Evolutionary conservation across 208 protist species (phyloP).

Genomic region (Acanthamoeba sp.): DNA sequence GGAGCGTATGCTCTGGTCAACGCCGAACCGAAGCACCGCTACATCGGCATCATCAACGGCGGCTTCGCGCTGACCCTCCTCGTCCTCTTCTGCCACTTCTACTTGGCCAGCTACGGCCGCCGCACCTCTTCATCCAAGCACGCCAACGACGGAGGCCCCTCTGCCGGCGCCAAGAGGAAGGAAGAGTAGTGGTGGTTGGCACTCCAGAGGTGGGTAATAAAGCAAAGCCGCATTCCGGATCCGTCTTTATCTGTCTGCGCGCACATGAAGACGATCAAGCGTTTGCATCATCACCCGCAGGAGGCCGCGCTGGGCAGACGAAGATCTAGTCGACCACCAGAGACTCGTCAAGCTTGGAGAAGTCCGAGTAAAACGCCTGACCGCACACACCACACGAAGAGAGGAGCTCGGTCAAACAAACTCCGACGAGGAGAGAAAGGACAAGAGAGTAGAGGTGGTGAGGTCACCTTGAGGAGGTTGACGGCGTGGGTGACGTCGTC

Average conservation of each 20-base stretch:
- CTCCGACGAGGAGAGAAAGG: background rate
- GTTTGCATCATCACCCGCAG: too few relatives aligned
- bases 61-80: conserved; percentile 15
- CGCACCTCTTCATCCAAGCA: background rate
- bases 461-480: conserved; percentile 92
- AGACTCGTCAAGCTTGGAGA: conserved; percentile 52
- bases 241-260: too few relatives aligned
- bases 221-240: too few relatives aligned
- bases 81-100: conserved; percentile 18
- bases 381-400: background rate
- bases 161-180: background rate
- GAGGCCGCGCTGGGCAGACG: too few relatives aligned
- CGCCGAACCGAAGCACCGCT: background rate
- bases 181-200: background rate
- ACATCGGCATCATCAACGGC: conserved; percentile 23
- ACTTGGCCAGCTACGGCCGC: conserved; percentile 7
- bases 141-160: too few relatives aligned
- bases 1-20: background rate
- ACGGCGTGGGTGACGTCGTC: conserved; percentile 93
- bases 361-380: conserved; percentile 57
- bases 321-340: conserved; percentile 14
- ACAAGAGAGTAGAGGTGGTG: too few relatives aligned
- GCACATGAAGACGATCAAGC: too few relatives aligned
- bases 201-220: too few relatives aligned
- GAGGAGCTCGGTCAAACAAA: background rate